Evolutionary conservation across 768 basidiomycete species (phyloP).

Genomic region (Boletus rubroflammeus): DNA sequence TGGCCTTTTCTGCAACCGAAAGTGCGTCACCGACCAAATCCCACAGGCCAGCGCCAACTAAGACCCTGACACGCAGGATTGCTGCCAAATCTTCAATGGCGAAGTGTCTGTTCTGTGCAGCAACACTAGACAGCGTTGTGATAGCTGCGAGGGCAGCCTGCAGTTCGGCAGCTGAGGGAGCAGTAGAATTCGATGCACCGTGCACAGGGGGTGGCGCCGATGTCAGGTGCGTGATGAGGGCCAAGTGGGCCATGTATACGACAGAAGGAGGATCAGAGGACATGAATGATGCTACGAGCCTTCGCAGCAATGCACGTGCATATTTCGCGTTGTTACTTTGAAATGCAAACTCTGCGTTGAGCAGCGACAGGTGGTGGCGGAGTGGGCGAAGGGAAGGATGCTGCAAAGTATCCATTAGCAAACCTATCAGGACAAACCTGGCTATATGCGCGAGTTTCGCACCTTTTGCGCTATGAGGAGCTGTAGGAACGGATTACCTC

Average conservation of each 20-base stretch:
- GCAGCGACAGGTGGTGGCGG: conserved; percentile 53
- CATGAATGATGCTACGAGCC: conserved; percentile 45
- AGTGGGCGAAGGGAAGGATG: conserved; percentile 64
- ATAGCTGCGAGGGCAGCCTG: conserved; percentile 34
- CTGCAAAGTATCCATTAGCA: conserved; percentile 30
- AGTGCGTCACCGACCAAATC: conserved; percentile 47
- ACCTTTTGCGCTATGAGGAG: conserved; percentile 60
- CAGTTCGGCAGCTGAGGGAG: conserved; percentile 15
- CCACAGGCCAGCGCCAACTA: conserved; percentile 56
- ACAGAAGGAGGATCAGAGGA: conserved; percentile 50
- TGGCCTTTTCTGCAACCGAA: conserved; percentile 43
- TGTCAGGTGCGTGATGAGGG: conserved; percentile 46
- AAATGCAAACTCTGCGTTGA: conserved; percentile 54
- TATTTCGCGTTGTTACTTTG: conserved; percentile 52
- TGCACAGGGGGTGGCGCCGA: conserved; percentile 12
- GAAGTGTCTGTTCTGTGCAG: conserved; percentile 34
- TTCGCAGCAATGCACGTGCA: conserved; percentile 55
- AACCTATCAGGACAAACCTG: background rate
- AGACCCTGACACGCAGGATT: conserved; percentile 54
- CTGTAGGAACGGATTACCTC: conserved; percentile 26
- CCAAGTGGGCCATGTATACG: conserved; percentile 53
- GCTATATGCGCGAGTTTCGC: conserved; percentile 14
- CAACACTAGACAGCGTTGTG: conserved; percentile 31
- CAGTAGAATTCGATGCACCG: background rate
- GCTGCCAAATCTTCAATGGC: conserved; percentile 48